A percentile compares a stretch with the other conserved stretches of the same genome.
Conservation (phyloP, 1,284 basidiomycete genomes). For the Leccinum subspadiceum region DNA sequence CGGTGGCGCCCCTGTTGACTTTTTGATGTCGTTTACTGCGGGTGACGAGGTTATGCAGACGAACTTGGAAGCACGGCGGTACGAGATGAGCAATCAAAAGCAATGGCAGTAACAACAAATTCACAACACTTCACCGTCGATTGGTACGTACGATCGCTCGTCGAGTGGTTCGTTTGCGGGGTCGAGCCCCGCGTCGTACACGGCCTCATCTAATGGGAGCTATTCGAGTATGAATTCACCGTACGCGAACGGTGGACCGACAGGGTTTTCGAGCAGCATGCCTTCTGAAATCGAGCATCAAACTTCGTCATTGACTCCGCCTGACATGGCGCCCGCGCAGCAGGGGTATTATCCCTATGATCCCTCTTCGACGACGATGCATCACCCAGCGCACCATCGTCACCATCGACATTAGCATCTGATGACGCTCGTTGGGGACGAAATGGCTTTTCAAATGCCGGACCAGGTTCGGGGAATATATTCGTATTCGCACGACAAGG, state of each 20-base stretch:
- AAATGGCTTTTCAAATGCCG: background rate
- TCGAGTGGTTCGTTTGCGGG: conserved; percentile 21
- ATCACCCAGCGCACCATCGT: background rate
- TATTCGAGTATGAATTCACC: conserved; percentile 30
- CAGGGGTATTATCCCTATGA: background rate
- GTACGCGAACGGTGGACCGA: conserved; percentile 22
- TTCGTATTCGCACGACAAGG: background rate
- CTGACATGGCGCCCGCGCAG: no score
- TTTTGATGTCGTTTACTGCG: conserved; percentile 24
- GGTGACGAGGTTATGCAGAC: conserved; percentile 21
- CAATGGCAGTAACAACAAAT: conserved; percentile 12
- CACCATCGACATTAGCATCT: background rate
- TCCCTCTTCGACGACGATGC: background rate
- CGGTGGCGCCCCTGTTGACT: conserved; percentile 17
- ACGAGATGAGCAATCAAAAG: conserved; percentile 21
- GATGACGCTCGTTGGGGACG: background rate
- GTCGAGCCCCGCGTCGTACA: conserved; percentile 29
- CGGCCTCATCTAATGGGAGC: conserved; percentile 22
- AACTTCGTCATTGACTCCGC: no score
- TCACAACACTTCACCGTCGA: conserved; percentile 7
- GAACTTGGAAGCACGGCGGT: conserved; percentile 22
- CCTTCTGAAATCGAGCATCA: no score
- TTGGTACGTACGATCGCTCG: conserved; percentile 23
- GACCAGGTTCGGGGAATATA: background rate
- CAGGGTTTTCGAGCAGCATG: background rate